These are phyloP conservation scores for Boletus tomentosulus DNA, from an alignment of 768 basidiomycete species.

Conservation along the genomic window DNA sequence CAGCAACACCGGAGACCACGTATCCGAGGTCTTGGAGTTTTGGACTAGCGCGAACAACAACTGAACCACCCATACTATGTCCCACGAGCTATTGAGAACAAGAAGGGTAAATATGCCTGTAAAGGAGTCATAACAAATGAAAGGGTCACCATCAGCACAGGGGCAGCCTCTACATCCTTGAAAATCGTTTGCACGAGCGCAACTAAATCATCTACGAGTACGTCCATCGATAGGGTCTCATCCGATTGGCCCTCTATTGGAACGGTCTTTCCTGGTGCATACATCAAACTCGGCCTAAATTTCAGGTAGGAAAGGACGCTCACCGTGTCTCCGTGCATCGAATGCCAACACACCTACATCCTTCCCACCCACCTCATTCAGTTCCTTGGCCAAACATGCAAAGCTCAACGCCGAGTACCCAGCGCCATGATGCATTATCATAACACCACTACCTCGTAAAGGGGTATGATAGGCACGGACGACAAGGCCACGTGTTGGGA, in stretches of 20 bases:
- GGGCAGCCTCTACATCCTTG: conserved; percentile 56
- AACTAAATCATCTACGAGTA: conserved; percentile 71
- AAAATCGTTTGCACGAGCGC: conserved; percentile 66
- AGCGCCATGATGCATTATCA: conserved; percentile 94
- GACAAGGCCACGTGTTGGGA: conserved; percentile 58
- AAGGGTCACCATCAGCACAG: conserved; percentile 61
- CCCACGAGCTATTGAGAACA: conserved; percentile 65
- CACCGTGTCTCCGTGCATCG: conserved; percentile 88
- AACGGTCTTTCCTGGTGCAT: conserved; percentile 22
- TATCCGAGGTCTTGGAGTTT: conserved; percentile 64
- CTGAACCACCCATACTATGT: conserved; percentile 96
- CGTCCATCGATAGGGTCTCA: conserved; percentile 56
- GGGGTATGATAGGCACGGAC: conserved; percentile 83
- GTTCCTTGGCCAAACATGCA: conserved; percentile 84
- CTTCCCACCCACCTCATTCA: conserved; percentile 53
- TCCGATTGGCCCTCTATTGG: conserved; percentile 19
- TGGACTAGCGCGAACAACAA: conserved; percentile 69
- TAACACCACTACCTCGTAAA: conserved; percentile 55
- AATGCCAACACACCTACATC: conserved; percentile 79
- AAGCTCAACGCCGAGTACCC: conserved; percentile 90
- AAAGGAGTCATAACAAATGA: not conserved
- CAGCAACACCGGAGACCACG: conserved; percentile 69
- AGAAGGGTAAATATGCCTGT: not conserved
- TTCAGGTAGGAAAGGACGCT: conserved; percentile 17
- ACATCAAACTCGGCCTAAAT: not conserved